A percentile compares a stretch with the other conserved stretches of the same genome.
Evolutionary conservation across 1,139 yeast genomes (phyloP).

Genomic region (Suhomyces choctaworum): DNA sequence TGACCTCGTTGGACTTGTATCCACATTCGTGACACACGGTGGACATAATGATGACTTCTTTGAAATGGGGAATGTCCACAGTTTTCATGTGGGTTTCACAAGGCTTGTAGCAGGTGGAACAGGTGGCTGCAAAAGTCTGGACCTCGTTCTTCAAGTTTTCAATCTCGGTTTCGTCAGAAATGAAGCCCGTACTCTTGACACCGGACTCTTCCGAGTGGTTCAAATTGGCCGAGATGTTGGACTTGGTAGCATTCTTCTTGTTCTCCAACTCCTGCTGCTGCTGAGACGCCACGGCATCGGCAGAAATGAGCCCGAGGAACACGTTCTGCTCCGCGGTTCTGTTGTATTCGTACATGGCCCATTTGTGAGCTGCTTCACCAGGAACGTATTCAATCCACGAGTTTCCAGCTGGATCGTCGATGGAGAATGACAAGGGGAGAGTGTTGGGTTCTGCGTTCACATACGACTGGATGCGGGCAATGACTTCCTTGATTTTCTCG

Average conservation of each 20-base stretch:
- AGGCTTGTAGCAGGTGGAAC: constrained; percentile 81
- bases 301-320: constrained; percentile 79
- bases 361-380: constrained; percentile 84
- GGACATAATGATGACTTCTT: constrained; percentile 95
- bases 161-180: constrained; percentile 73
- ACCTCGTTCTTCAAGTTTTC: constrained; percentile 87
- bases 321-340: constrained; percentile 91
- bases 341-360: constrained; percentile 82
- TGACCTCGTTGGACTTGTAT: constrained; percentile 94
- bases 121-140: constrained; percentile 87
- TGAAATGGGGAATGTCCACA: constrained; percentile 95
- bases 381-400: constrained; percentile 94
- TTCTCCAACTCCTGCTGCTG: constrained; percentile 41
- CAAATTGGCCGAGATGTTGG: constrained; percentile 31
- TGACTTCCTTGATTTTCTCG: constrained; percentile 71
- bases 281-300: constrained; percentile 67
- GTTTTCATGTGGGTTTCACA: constrained; percentile 96
- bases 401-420: constrained; percentile 97
- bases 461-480: constrained; percentile 56
- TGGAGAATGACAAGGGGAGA: constrained; percentile 74
- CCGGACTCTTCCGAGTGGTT: constrained; percentile 41
- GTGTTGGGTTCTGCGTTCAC: constrained; percentile 65
- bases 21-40: constrained; percentile 94
- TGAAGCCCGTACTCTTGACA: constrained; percentile 51
- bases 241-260: constrained; percentile 40